These are phyloP conservation scores for Xylariaceae sp. DNA, from an alignment of 2,329 filamentous ascomycete genomes.

Conservation along the genomic window DNA sequence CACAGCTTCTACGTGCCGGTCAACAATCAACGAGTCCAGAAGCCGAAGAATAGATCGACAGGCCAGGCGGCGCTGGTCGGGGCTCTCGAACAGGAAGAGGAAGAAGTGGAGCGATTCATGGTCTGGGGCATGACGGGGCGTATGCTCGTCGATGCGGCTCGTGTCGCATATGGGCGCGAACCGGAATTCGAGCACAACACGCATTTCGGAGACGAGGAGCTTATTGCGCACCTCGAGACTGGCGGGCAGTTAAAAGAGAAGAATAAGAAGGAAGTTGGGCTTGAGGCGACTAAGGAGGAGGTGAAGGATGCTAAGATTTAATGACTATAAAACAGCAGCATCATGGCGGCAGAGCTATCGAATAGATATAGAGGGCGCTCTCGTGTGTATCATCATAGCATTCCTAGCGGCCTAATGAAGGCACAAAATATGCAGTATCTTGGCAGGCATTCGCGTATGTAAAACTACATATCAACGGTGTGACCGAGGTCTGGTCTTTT, in stretches of 20 bases:
- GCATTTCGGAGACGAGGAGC: constrained; percentile 50
- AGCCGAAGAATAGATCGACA: constrained; percentile 41
- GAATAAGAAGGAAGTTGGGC: constrained; percentile 35
- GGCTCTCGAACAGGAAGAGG: constrained; percentile 38
- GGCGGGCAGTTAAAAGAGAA: constrained; percentile 48
- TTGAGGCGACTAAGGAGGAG: constrained; percentile 34
- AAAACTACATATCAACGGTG: no score
- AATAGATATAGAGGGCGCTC: no score
- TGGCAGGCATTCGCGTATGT: no score
- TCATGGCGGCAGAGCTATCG: no score
- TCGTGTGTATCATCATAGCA: no score
- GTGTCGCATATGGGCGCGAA: constrained; percentile 76
- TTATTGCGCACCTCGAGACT: constrained; percentile 46
- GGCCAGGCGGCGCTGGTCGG: constrained; percentile 25
- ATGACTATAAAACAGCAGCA: not conserved
- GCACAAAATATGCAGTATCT: no score
- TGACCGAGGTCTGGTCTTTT: no score
- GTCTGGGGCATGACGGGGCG: constrained; percentile 95
- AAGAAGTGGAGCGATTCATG: constrained; percentile 62
- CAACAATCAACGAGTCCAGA: constrained; percentile 65
- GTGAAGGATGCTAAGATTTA: constrained; percentile 43
- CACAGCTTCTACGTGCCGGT: constrained; percentile 92
- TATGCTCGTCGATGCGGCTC: constrained; percentile 83
- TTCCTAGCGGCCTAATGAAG: no score
- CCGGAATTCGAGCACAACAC: constrained; percentile 76